phyloP scores from a whole-genome alignment of 305 asterid species.

The Fraxinus sp. region DNA sequence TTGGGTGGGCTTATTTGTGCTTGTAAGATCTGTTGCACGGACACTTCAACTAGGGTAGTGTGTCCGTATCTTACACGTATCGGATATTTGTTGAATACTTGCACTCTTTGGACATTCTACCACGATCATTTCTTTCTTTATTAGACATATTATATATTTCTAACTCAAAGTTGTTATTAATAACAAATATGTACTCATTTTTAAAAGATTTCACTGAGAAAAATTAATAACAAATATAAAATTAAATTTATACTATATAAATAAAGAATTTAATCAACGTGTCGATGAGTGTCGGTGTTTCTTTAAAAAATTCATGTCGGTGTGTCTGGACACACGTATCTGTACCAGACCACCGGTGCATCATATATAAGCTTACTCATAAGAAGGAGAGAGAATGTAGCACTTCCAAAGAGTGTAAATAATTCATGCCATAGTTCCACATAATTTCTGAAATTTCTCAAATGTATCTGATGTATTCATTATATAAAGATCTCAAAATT shows the following conservation, averaged over 20 bases:
- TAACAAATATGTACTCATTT: background rate
- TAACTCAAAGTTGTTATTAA: too few species aligned
- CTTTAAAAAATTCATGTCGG: background rate
- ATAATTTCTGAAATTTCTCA: background rate
- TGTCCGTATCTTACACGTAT: background rate
- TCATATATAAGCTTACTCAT: background rate
- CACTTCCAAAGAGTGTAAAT: background rate
- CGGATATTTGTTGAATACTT: background rate
- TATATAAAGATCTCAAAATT: slow-evolving; percentile 15
- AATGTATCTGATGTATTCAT: slow-evolving; percentile 9
- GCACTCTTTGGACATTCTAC: background rate
- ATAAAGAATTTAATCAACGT: background rate
- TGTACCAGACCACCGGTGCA: background rate
- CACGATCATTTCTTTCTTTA: background rate
- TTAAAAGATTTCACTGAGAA: background rate
- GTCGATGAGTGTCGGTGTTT: background rate
- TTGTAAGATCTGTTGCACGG: background rate
- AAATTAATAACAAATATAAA: too few species aligned
- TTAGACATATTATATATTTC: too few species aligned
- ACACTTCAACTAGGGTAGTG: background rate
- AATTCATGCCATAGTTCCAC: background rate
- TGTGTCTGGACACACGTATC: background rate
- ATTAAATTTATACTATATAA: too few species aligned
- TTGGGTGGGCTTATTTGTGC: background rate
- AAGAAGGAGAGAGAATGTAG: background rate